Evolutionary conservation across 1,139 yeast species (phyloP).

Genomic region (Suhomyces terraborum): DNA sequence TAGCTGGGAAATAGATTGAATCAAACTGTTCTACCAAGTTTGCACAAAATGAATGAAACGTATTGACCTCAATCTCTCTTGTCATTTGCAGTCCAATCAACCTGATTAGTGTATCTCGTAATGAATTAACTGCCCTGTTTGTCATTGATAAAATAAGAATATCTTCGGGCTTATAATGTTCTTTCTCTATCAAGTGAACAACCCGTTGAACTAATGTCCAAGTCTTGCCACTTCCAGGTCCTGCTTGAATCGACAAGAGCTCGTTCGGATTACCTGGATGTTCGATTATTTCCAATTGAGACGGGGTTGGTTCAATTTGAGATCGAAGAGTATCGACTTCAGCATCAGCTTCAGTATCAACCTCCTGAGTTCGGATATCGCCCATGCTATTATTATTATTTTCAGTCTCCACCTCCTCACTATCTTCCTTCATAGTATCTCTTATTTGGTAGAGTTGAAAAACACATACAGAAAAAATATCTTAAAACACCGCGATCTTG

Average conservation of each 20-base stretch:
- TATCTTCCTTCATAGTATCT: too few relatives aligned
- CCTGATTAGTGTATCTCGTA: constrained; percentile 38
- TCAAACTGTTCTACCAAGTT: constrained; percentile 47
- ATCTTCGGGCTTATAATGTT: constrained; percentile 49
- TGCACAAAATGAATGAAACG: constrained; percentile 67
- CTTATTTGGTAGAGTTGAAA: too few relatives aligned
- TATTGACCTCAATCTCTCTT: constrained; percentile 44
- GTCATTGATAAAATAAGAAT: constrained; percentile 70
- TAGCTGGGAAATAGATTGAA: constrained; percentile 20
- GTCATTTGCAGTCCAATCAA: constrained; percentile 38
- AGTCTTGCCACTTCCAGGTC: constrained; percentile 82
- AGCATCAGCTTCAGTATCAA: too few relatives aligned
- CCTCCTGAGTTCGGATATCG: too few relatives aligned
- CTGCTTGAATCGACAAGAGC: constrained; percentile 58
- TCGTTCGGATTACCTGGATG: constrained; percentile 37
- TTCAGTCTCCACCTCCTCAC: too few relatives aligned
- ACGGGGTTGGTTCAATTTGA: constrained; percentile 12
- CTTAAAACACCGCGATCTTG: too few relatives aligned
- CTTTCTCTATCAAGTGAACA: constrained; percentile 44
- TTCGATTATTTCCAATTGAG: constrained; percentile 40
- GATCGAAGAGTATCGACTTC: too few relatives aligned
- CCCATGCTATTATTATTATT: too few relatives aligned
- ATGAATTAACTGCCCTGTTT: constrained; percentile 63
- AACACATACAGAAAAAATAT: too few relatives aligned
- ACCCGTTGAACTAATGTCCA: constrained; percentile 58